A percentile compares a stretch with the other conserved stretches of the same genome.
These are phyloP conservation scores for Oryza australiensis DNA, from an alignment of 176 grass and related monocot genomes.

Conservation along the genomic window DNA sequence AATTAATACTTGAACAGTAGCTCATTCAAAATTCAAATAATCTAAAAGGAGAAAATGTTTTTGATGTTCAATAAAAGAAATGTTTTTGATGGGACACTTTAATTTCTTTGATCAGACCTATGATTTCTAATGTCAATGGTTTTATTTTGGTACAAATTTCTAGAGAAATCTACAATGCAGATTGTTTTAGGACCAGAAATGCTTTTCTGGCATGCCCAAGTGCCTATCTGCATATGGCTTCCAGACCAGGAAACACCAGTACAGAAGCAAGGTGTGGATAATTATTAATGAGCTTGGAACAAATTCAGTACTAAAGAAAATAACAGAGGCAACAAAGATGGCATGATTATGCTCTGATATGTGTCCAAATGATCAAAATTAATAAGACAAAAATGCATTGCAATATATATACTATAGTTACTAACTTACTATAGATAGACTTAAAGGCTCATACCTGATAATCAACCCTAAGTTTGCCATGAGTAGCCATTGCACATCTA, in stretches of 20 bases:
- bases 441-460: conserved; percentile 70
- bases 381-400: not conserved
- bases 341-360: conserved; percentile 8
- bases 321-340: conserved; percentile 12
- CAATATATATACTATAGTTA: conserved; percentile 24
- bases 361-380: conserved; percentile 19
- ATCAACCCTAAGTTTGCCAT: conserved; percentile 79
- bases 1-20: not conserved
- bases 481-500: conserved; percentile 76
- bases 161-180: not conserved
- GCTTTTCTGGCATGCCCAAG: not conserved
- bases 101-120: not conserved
- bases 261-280: conserved; percentile 30
- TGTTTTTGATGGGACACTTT: not conserved
- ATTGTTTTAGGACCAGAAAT: not conserved
- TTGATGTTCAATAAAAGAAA: not conserved
- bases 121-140: not conserved
- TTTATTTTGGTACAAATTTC: not conserved
- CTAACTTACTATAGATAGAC: conserved; percentile 15
- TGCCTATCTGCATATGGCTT: conserved; percentile 7
- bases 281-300: not conserved
- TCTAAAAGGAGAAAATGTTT: not conserved
- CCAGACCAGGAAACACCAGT: conserved; percentile 16
- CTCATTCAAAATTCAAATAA: not conserved
- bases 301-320: not conserved